Percentiles rank a stretch among this genome's conserved stretches.
These are phyloP conservation scores for Penicillium aurantiogriseum DNA, from an alignment of 2,329 filamentous ascomycete genomes.

Conservation along the genomic window DNA sequence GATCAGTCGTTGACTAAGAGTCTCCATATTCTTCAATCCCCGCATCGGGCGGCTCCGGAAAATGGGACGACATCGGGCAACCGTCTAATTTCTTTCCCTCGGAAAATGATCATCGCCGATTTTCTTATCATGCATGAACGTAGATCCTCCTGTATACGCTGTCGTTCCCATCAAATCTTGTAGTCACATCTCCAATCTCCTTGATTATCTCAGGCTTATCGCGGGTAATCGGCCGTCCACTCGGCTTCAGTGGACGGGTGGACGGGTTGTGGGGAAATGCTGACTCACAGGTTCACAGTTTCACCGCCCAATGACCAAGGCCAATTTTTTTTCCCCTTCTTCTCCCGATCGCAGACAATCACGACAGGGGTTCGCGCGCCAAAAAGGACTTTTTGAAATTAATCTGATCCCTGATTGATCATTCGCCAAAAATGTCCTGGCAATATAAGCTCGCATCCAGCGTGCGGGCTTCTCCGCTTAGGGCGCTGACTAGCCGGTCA, in stretches of 20 bases:
- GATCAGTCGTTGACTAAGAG: neutral
- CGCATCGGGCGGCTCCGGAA: constrained; percentile 8
- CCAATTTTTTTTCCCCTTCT: constrained; percentile 11
- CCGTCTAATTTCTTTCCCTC: neutral
- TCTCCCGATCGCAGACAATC: constrained; percentile 7
- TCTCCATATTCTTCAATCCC: neutral
- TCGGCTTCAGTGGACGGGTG: no score
- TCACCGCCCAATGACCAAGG: constrained; percentile 21
- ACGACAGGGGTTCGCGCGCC: constrained; percentile 1
- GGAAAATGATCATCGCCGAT: constrained; percentile 1
- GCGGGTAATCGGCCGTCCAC: neutral
- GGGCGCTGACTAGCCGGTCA: constrained; percentile 30
- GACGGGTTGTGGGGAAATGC: constrained; percentile 16
- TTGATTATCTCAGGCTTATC: constrained; percentile 1
- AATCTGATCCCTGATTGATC: constrained; percentile 1
- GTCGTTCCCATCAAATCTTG: neutral
- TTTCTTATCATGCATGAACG: neutral
- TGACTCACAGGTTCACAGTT: constrained; percentile 18
- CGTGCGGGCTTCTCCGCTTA: constrained; percentile 33
- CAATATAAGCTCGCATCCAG: constrained; percentile 31
- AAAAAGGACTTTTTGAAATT: constrained; percentile 4
- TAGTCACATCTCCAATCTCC: neutral
- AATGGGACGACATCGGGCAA: neutral
- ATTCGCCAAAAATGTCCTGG: constrained; percentile 27
- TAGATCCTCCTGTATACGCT: neutral